phyloP scores from a whole-genome alignment of 2,329 filamentous ascomycete species.

The Arthroderma sp. region DNA sequence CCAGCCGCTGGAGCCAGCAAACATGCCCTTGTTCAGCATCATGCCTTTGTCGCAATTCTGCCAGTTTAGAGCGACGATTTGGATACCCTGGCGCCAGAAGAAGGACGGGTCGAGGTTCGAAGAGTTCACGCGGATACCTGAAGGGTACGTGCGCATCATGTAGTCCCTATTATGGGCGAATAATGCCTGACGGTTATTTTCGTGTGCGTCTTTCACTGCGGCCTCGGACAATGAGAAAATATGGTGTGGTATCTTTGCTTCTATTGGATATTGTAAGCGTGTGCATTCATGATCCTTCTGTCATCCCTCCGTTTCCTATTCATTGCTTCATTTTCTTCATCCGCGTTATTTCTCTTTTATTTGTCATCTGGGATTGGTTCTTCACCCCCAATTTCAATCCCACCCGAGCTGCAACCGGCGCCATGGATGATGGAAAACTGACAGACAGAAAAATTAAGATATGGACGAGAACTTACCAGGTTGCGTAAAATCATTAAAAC shows the following conservation, averaged over 20 bases:
- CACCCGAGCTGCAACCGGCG: no score
- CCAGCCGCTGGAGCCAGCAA: slow-evolving; percentile 68
- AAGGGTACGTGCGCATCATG: slow-evolving; percentile 81
- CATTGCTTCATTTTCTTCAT: no score
- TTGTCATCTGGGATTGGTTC: no score
- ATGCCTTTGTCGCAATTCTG: slow-evolving; percentile 81
- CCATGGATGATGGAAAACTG: neutral
- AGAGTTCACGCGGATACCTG: slow-evolving; percentile 65
- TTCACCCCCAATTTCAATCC: no score
- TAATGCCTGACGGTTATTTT: slow-evolving; percentile 42
- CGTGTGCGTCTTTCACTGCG: slow-evolving; percentile 52
- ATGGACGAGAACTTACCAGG: slow-evolving; percentile 36
- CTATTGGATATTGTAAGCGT: slow-evolving; percentile 13
- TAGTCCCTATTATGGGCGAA: slow-evolving; percentile 72
- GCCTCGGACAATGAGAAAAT: slow-evolving; percentile 53
- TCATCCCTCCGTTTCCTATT: no score
- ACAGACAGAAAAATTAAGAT: neutral
- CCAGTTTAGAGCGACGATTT: slow-evolving; percentile 90
- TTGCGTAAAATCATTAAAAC: slow-evolving; percentile 59
- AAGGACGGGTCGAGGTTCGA: slow-evolving; percentile 75
- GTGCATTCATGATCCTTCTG: no score
- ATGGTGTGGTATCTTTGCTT: slow-evolving; percentile 44
- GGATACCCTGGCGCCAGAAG: slow-evolving; percentile 80
- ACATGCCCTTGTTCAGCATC: slow-evolving; percentile 95
- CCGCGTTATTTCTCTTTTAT: no score